Base-by-base conservation (phyloP, 73 alveolate genomes). In the Loxodes magnus region DNA sequence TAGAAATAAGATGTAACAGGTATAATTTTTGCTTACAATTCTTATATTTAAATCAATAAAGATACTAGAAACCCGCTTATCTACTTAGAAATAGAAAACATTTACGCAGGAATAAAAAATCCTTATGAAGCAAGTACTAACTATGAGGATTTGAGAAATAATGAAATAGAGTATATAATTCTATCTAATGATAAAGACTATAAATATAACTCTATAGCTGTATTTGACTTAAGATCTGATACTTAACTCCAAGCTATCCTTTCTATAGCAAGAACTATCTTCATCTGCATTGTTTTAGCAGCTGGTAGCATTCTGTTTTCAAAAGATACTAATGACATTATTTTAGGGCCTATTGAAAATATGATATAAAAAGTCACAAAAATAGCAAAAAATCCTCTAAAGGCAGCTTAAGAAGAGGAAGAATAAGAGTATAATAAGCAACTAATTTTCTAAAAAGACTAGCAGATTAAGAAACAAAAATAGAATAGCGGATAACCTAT, bases 381-480 rank as follows among this genome's bases (percentile, higher is more conserved):
- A 23, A 39, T 39, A 39, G 53, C 53, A 15, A 39, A 39, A 39
- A 39, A 39, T 30, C 53, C 53, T 19, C 14, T 39, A 15, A 7
- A 23, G 21, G 53, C 53, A 48, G 90, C 95, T 12, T 66, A 84
- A 42, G 92, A 82, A 55, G 93, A 92, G 51, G 97, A 88, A 53
- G 56, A 67, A 12, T 60, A 67, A 35, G 82, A 78, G 7, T 51
- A 65, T 22, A 74, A 67, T 35, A 28, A 79, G 25, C 34, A 44
- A 41, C 15, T 31, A 5, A 35, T n/a, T n/a, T 12, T 29, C 35
- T 16, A 29, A 23, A 1, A 9, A 0, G 30, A n/a, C 22, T 16
- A 39, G 6, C n/a, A n/a, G 50, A 37, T 21, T 21, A 33, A 12
- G 35, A 51, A 24, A 25, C 30, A 26, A 3, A 4, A 10, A 24